Base-by-base conservation (phyloP, 495 filamentous ascomycete genomes). In the Penicillium egyptiacum region DNA sequence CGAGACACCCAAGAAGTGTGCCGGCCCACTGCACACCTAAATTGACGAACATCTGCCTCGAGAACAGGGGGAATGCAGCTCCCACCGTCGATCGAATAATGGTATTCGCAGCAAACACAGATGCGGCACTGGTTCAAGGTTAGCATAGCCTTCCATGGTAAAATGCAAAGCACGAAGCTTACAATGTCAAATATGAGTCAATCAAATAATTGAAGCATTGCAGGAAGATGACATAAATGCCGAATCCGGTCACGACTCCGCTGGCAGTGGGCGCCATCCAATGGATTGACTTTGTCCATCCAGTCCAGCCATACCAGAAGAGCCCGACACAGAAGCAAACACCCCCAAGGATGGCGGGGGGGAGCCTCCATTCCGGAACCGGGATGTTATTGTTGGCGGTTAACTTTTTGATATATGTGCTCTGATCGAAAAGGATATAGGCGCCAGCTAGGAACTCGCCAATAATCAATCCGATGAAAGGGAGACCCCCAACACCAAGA, bases 51-150 rank as follows among this genome's bases (percentile, higher is more conserved):
- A 94, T 90, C 64, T 92, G 87, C 16, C 75, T 82, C 0, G 85
- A 79, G 68, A 96, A 96, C 5, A 96, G 81, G 19, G 91, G 92
- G 74, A 95, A 96, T 1, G 81, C 86, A 7, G 88, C 88, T 28
- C 87, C 90, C 43, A 83, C 86, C 2, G 90, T 73, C 10, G 88
- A 92, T 16, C 91, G 88, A 4, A 94, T 77, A 73, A 96, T 90
- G 0, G 91, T 94, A 70, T 95, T 96, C 40, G 85, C 91, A 23
- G 92, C 92, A 56, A 95, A 91, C 20, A 90, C 92, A n/a, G 90
- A 93, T 26, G 91, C 89, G n/a, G 91, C 91, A 63, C 80, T 84
- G 59, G 33, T 39, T 42, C 5, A 16, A 12, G 11, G 53, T 63
- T 40, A 58, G 49, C 30, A 55, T 23, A 42, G 14, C 14, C 4